Conservation (phyloP, 2,329 filamentous ascomycete genomes). For the Cryphonectria carpinicola region DNA sequence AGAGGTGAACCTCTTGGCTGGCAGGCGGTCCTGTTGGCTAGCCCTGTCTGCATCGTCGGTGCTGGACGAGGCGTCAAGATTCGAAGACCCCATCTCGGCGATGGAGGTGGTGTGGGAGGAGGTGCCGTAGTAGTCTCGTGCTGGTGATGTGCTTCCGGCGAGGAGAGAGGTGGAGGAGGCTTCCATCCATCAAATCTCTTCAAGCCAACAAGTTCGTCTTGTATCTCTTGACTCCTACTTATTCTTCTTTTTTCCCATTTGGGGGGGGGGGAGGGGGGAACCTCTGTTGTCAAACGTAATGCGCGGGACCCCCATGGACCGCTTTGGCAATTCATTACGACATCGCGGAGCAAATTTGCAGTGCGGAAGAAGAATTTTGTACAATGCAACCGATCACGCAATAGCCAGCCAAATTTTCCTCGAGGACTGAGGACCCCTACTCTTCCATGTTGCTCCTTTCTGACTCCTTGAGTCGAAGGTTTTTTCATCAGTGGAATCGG, state of each 20-base stretch:
- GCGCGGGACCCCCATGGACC: background rate
- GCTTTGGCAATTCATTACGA: conserved; percentile 6
- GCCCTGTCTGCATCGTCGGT: background rate
- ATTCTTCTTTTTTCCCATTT: background rate
- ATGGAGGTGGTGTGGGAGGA: background rate
- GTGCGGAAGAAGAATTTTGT: background rate
- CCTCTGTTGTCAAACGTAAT: background rate
- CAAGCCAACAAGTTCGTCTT: background rate
- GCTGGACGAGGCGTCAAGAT: background rate
- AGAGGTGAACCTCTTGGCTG: conserved; percentile 3
- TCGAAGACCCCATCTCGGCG: background rate
- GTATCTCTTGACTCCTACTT: background rate
- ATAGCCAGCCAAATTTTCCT: background rate
- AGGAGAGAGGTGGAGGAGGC: background rate
- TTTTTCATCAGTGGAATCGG: background rate
- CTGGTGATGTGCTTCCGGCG: background rate
- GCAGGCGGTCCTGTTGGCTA: conserved; percentile 20
- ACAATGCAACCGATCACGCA: conserved; percentile 4
- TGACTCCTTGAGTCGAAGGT: background rate
- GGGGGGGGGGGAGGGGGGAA: no score
- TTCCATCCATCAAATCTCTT: background rate
- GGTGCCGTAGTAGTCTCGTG: conserved; percentile 5
- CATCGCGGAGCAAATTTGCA: background rate
- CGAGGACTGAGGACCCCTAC: background rate
- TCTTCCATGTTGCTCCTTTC: background rate